Conservation (phyloP, 2,329 filamentous ascomycete species). For the Aspergillus spinulosporus region DNA sequence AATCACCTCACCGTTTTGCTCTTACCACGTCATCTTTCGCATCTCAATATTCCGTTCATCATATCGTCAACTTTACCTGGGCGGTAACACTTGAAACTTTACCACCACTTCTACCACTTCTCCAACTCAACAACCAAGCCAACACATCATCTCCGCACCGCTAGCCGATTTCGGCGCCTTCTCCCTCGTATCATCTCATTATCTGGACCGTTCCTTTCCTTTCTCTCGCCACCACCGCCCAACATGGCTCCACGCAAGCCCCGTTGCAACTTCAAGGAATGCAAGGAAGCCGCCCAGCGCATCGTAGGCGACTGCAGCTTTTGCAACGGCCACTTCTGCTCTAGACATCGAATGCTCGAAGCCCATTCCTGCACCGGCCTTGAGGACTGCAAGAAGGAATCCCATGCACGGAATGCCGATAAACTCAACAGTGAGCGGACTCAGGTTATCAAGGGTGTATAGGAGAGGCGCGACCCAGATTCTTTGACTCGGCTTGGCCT, state of each 20-base stretch:
- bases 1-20: background rate
- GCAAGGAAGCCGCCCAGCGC: slow-evolving; percentile 81
- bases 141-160: slow-evolving; percentile 12
- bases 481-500: too few species aligned
- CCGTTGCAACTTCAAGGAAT: slow-evolving; percentile 85
- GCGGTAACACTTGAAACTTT: background rate
- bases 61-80: background rate
- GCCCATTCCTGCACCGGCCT: slow-evolving; percentile 90
- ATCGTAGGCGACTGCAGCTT: slow-evolving; percentile 97
- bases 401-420: slow-evolving; percentile 88
- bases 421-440: slow-evolving; percentile 92
- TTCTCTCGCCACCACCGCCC: slow-evolving; percentile 19
- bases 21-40: slow-evolving; percentile 10
- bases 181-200: slow-evolving; percentile 5
- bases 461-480: slow-evolving; percentile 26
- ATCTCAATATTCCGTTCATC: background rate
- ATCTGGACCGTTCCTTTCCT: slow-evolving; percentile 11
- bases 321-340: slow-evolving; percentile 91
- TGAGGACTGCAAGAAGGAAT: slow-evolving; percentile 97
- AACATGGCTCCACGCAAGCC: slow-evolving; percentile 56
- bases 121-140: background rate
- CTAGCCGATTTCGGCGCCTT: slow-evolving; percentile 15
- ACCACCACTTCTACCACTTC: background rate
- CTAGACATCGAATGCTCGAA: slow-evolving; percentile 89
- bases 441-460: slow-evolving; percentile 89